These are phyloP conservation scores for Articulospora tetracladia DNA, from an alignment of 495 filamentous ascomycete species.

Conservation along the genomic window DNA sequence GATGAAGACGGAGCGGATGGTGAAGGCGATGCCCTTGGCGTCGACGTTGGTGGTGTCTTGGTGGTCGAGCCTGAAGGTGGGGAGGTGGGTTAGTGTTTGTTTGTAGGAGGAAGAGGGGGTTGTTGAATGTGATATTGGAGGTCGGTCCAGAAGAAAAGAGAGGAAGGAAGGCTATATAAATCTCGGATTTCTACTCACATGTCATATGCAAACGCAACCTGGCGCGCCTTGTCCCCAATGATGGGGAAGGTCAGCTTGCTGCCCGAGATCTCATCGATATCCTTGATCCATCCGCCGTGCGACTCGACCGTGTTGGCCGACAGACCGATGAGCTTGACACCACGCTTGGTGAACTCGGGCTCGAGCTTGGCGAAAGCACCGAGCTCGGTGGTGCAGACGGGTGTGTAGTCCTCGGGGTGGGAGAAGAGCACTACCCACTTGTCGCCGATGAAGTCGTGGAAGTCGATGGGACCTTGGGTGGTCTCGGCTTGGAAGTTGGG, in stretches of 20 bases:
- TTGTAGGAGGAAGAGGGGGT: no score
- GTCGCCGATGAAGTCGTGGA: slow-evolving; percentile 95
- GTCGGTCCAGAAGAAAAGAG: no score
- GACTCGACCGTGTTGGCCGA: slow-evolving; percentile 73
- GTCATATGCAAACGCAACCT: slow-evolving; percentile 89
- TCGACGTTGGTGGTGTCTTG: slow-evolving; percentile 80
- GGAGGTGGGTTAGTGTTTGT: background rate
- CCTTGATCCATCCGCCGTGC: slow-evolving; percentile 81
- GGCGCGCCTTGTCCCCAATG: slow-evolving; percentile 93
- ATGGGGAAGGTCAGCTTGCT: slow-evolving; percentile 87
- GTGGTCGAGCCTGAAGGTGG: slow-evolving; percentile 65
- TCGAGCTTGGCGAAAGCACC: slow-evolving; percentile 96
- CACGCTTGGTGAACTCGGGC: slow-evolving; percentile 91
- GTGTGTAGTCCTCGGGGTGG: slow-evolving; percentile 91
- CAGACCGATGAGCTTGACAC: slow-evolving; percentile 93
- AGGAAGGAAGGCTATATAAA: no score
- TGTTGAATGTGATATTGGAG: no score
- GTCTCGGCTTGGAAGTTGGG: slow-evolving; percentile 94
- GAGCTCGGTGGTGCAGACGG: slow-evolving; percentile 98
- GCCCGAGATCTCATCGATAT: slow-evolving; percentile 89
- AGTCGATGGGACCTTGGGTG: slow-evolving; percentile 87
- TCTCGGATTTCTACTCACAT: slow-evolving; percentile 68
- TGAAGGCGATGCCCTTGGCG: slow-evolving; percentile 94
- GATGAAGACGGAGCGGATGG: slow-evolving; percentile 98
- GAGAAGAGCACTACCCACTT: slow-evolving; percentile 96